Evolutionary conservation across 495 filamentous ascomycete species (phyloP).

Genomic region (Umbilicaria muhlenbergii): DNA sequence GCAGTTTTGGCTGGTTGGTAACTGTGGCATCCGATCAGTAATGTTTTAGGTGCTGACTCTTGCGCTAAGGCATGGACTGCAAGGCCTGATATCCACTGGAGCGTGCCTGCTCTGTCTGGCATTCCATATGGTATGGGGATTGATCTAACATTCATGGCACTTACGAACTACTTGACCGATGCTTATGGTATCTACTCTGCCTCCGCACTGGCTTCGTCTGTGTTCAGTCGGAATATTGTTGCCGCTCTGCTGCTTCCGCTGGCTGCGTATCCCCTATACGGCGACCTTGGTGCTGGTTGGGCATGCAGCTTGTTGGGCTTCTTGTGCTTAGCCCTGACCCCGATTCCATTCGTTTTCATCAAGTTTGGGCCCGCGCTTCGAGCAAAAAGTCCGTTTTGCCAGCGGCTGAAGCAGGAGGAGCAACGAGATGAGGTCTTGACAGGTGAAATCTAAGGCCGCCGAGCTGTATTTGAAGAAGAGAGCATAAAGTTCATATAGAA

Average conservation of each 20-base stretch:
- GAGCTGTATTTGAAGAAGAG: too few relatives aligned
- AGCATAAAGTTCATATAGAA: too few relatives aligned
- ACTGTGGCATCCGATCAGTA: background rate
- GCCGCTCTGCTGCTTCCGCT: background rate
- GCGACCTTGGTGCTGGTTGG: background rate
- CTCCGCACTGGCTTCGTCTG: background rate
- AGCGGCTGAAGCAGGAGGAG: constrained; percentile 11
- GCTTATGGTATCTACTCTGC: background rate
- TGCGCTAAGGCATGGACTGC: constrained; percentile 40
- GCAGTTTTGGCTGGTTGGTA: constrained; percentile 20
- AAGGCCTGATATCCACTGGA: constrained; percentile 34
- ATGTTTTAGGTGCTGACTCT: background rate
- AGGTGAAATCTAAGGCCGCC: too few relatives aligned
- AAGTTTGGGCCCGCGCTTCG: constrained; percentile 22
- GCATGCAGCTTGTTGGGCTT: background rate
- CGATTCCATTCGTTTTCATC: constrained; percentile 4
- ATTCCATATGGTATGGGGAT: constrained; percentile 50
- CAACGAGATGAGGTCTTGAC: background rate
- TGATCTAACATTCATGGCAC: constrained; percentile 53
- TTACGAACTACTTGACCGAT: constrained; percentile 36
- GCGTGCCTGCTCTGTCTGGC: constrained; percentile 47
- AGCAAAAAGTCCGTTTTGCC: constrained; percentile 23
- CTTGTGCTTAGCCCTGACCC: background rate
- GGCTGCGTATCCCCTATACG: background rate
- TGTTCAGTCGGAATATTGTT: background rate